phyloP scores from a whole-genome alignment of 768 basidiomycete species.

The Boletus vinaceobasis region DNA sequence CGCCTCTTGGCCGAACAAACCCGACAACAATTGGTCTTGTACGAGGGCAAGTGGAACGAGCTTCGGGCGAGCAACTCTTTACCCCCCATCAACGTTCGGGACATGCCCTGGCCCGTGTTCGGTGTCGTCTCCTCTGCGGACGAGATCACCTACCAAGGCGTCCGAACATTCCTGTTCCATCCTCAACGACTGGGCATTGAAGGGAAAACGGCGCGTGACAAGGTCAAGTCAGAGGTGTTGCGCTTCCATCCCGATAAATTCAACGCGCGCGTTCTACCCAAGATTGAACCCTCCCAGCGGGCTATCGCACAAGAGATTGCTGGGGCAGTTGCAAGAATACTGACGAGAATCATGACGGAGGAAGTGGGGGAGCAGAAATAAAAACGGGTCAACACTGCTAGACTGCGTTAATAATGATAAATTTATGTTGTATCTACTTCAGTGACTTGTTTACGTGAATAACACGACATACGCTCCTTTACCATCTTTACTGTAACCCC shows the following conservation, averaged over 20 bases:
- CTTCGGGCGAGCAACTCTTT: constrained; percentile 25
- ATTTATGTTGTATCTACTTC: neutral
- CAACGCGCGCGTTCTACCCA: constrained; percentile 33
- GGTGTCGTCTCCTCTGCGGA: constrained; percentile 13
- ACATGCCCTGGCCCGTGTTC: constrained; percentile 48
- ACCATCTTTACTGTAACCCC: neutral
- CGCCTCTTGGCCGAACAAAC: constrained; percentile 20
- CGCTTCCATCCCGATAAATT: constrained; percentile 60
- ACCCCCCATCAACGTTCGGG: constrained; percentile 24
- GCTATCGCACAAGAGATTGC: constrained; percentile 35
- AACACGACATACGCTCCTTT: constrained; percentile 4
- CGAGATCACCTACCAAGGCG: constrained; percentile 34
- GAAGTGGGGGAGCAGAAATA: constrained; percentile 4
- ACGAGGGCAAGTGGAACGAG: constrained; percentile 38
- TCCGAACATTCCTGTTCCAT: constrained; percentile 42
- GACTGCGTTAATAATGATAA: neutral
- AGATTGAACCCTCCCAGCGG: constrained; percentile 33
- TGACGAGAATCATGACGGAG: constrained; percentile 36
- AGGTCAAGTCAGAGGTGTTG: constrained; percentile 43
- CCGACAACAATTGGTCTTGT: constrained; percentile 19
- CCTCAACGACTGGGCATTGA: constrained; percentile 27
- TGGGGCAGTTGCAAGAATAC: constrained; percentile 38
- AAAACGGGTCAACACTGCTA: neutral
- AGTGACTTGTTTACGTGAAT: neutral
- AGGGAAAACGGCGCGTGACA: constrained; percentile 34